Evolutionary conservation across 2,329 filamentous ascomycete species (phyloP).

Genomic region (Arthrinium phaeospermum): DNA sequence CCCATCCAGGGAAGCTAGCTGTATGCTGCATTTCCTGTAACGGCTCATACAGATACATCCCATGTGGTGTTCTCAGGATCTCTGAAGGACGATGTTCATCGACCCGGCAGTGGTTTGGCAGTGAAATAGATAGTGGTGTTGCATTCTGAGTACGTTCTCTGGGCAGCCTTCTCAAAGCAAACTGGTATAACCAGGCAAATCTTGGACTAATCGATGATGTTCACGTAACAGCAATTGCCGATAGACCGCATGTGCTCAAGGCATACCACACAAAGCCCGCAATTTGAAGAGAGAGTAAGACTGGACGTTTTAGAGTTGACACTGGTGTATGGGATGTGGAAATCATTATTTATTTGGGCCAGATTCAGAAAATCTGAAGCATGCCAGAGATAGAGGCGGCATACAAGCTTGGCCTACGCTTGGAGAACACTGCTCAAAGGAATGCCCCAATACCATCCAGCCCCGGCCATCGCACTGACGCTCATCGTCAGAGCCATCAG

Average conservation of each 20-base stretch:
- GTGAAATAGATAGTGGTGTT: too few relatives aligned
- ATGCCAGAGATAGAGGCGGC: too few relatives aligned
- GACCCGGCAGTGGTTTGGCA: too few relatives aligned
- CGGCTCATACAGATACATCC: too few relatives aligned
- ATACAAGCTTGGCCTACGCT: neutral
- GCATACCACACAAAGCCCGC: neutral
- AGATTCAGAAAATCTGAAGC: neutral
- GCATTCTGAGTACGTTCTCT: too few relatives aligned
- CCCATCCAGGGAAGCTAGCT: neutral
- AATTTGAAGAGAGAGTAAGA: neutral
- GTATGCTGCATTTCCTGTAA: neutral
- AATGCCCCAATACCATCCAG: slow-evolving; percentile 65
- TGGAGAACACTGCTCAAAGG: slow-evolving; percentile 51
- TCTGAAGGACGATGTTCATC: neutral
- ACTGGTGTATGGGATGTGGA: neutral
- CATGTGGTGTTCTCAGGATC: neutral
- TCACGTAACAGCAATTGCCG: too few relatives aligned
- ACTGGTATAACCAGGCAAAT: too few relatives aligned
- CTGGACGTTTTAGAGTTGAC: neutral
- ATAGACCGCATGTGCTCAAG: neutral
- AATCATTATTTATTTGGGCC: neutral
- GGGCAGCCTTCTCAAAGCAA: too few relatives aligned
- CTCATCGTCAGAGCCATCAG: slow-evolving; percentile 88
- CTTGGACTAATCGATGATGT: too few relatives aligned
- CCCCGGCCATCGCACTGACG: slow-evolving; percentile 73